A percentile compares a stretch with the other conserved stretches of the same genome.
phyloP scores from a whole-genome alignment of 2,329 filamentous ascomycete genomes.

The Xylariaceae sp. region DNA sequence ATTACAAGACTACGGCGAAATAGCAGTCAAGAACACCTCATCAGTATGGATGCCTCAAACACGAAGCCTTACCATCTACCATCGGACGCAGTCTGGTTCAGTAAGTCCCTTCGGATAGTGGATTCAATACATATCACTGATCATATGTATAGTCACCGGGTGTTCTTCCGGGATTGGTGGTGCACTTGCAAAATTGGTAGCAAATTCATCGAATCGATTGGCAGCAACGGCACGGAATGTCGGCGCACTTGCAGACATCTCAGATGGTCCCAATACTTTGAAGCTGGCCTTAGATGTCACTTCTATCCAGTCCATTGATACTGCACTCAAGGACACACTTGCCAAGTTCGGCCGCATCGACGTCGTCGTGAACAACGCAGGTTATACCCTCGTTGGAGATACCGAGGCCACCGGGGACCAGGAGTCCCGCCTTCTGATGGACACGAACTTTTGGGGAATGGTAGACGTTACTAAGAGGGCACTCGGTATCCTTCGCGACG shows the following conservation, averaged over 20 bases:
- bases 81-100: constrained; percentile 23
- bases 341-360: constrained; percentile 31
- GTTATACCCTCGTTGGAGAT: constrained; percentile 26
- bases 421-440: constrained; percentile 32
- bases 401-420: constrained; percentile 27
- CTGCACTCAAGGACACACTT: constrained; percentile 29
- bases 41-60: constrained; percentile 14
- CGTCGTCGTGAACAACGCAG: constrained; percentile 30
- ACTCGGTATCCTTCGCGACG: constrained; percentile 34
- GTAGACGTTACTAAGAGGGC: constrained; percentile 34
- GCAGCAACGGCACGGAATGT: constrained; percentile 34
- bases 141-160: constrained; percentile 24
- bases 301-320: constrained; percentile 30
- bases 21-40: background rate
- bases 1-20: background rate
- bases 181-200: constrained; percentile 19
- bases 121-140: background rate
- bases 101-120: constrained; percentile 10
- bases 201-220: constrained; percentile 18
- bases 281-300: constrained; percentile 46
- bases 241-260: constrained; percentile 35
- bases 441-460: constrained; percentile 41
- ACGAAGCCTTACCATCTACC: constrained; percentile 19
- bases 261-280: constrained; percentile 31
- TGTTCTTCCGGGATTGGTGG: constrained; percentile 26